Base-by-base conservation (phyloP, 1,139 yeast genomes). In the Schizosaccharomyces versatilis region DNA sequence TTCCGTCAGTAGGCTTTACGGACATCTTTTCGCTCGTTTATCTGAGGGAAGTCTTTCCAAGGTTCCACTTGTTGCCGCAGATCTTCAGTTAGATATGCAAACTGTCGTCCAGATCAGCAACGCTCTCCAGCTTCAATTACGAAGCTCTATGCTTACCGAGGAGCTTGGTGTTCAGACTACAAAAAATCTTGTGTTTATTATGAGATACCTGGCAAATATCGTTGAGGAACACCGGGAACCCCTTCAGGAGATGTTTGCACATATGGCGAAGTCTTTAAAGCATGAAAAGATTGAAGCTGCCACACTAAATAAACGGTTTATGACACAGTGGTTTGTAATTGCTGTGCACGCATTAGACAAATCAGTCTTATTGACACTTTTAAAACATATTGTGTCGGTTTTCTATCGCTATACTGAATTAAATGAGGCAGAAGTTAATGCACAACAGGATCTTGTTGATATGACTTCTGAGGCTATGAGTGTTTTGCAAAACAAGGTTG, bases 101-200 rank as follows among this genome's bases (percentile, higher is more conserved):
- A 64, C 24, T 42, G 55, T 15, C 40, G 67, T 32, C 53, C 63
- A 81, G 38, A 93, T 83, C 65, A 74, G 76, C 0, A 74, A 82
- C 52, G 84, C 84, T 0, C 76, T 76, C 61, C 76, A 86, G 62
- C 68, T 78, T 51, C 95, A 85, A 69, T 67, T 88, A 54, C 78
- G 83, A 36, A 95, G 95, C 0, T 93, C 95, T 1, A 68, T 76
- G 5, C 72, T 85, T 40, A 69, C 83, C 1, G 80, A 79, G 55
- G 78, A 75, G 0, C 70, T 85, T 55, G 84, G 85, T 0, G 66
- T 73, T 17, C 84, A 81, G 63, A 72, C 77, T 44, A 78, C 81
- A 36, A 83, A 81, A 66, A 81, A 82, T 59, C 67, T 88, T 60
- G 79, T 82, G 1, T 66, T 72, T 52, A 72, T 84, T 54, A 72